A percentile compares a stretch with the other conserved stretches of the same genome.
phyloP scores from a whole-genome alignment of 2,329 filamentous ascomycete species.

The Escovopsis sp. region DNA sequence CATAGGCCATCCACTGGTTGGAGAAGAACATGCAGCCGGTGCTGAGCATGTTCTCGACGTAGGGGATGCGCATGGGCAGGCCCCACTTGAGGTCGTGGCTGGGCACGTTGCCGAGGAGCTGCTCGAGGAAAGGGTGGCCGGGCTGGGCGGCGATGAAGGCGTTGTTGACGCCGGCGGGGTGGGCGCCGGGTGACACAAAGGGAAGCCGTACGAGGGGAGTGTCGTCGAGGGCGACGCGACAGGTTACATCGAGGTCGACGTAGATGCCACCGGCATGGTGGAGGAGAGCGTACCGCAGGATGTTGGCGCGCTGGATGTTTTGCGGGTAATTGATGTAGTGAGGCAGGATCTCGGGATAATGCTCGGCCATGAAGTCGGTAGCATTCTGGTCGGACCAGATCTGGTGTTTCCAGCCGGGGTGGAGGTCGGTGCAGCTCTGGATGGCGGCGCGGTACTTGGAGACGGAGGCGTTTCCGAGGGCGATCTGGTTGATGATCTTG shows the following conservation, averaged over 20 bases:
- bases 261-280: slow-evolving; percentile 13
- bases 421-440: slow-evolving; percentile 8
- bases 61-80: slow-evolving; percentile 12
- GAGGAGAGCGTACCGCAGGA: slow-evolving; percentile 10
- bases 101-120: slow-evolving; percentile 8
- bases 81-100: slow-evolving; percentile 11
- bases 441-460: slow-evolving; percentile 13
- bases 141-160: slow-evolving; percentile 10
- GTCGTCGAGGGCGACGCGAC: slow-evolving; percentile 8
- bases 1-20: slow-evolving; percentile 13
- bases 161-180: slow-evolving; percentile 12
- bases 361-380: slow-evolving; percentile 9
- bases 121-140: slow-evolving; percentile 8
- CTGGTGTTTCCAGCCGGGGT: slow-evolving; percentile 10
- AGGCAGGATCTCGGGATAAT: slow-evolving; percentile 11
- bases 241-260: slow-evolving; percentile 12
- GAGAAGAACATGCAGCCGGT: slow-evolving; percentile 14
- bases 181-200: slow-evolving; percentile 10
- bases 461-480: slow-evolving; percentile 27
- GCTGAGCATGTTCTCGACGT: slow-evolving; percentile 15
- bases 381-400: slow-evolving; percentile 13
- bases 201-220: slow-evolving; percentile 9
- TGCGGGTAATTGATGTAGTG: slow-evolving; percentile 10
- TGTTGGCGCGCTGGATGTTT: slow-evolving; percentile 12
- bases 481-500: slow-evolving; percentile 17